Evolutionary conservation across 192 early-diverging fungal genomes (phyloP), one percentile per base, ranked within the genome.

Genomic region (Fimicolochytrium jonesii): DNA sequence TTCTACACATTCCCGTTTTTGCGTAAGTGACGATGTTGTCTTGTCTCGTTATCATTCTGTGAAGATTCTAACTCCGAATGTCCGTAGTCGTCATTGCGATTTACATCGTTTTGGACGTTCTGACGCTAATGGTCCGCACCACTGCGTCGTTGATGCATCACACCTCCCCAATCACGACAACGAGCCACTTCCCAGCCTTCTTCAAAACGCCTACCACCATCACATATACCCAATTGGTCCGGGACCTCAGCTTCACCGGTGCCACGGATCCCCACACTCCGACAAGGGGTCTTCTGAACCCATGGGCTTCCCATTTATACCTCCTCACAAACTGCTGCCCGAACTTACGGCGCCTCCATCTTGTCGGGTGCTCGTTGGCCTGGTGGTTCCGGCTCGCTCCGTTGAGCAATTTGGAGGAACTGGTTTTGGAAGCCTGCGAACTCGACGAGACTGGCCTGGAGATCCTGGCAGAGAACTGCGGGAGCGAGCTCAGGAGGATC

Each of bases 341-440:
- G 15, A 56, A 57, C 45, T 33, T 66, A 18, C 29, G 28, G 9
- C 44, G 45, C 17, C 30, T 66, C 18, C 55, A 58, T 35, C 42
- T 66, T 9, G 44, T 49, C 18, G 55, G 73, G 2, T 58, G 69
- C 31, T 71, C 68, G 15, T 51, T 75, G 4, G 68, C 73, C 15
- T 75, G 73, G 73, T 75, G 73, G 73, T 75, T 75, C 53, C 73
- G 73, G 2, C 48, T 75, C 30, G 65, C 60, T 37, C 50, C 48
- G 26, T 56, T 68, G 4, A 41, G 33, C 11, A 15, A 35, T 1
- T 39, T 75, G 23, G 42, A 57, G 41, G 59, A 49, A n/a, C 46
- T 75, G 10, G 50, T 61, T 18, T 47, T 75, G 45, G 68, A 75
- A 22, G 39, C 29, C 6, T 75, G 73, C 54, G 73, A 75, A 49